Evolutionary conservation across 768 basidiomycete genomes (phyloP), one percentile per base, ranked within the genome.

Genomic region (Fomitopsis serialis): DNA sequence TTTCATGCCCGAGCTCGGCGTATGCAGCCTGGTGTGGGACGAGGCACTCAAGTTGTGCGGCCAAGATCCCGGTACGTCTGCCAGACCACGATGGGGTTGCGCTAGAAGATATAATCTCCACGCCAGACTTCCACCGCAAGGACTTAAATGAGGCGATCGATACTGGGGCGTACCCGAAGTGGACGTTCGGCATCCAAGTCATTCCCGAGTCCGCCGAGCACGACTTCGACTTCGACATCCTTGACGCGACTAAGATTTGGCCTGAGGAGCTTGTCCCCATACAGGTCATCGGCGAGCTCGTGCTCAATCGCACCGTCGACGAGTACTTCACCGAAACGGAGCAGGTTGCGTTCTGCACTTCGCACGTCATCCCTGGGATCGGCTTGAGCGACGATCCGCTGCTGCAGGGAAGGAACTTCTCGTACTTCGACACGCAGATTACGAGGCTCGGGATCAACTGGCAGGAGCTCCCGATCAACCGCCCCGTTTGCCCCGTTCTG

Each of bases 301-400:
- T 84, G 2, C 66, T 89, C 32, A 74, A 87, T 59, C 73, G 79
- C n/a, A 73, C 69, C 0, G 82, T 85, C 23, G 80, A 86, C 48
- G 87, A 90, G 60, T 94, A 80, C 72, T 94, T 94, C 71, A 71
- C 90, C 10, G 91, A 95, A 70, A 83, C 82, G 5, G 93, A 96
- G 69, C 92, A 93, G 68, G 85, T 86, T 48, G 92, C 91, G 0
- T 95, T 92, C 68, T 95, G 89, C 68, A 95, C 91, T 1, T 62
- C 71, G 19, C 72, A 74, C 36, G 60, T 73, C 24, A 82, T 85
- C 5, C 84, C 82, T 3, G 83, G 82, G 6, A 84, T 85, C 50
- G 83, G 81, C 3, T 84, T 87, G 62, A 85, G 82, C 61, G 78
- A 88, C 63, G 89, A 92, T 60, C 89, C 89, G 3, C 71, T 92